These are phyloP conservation scores for Gigaspora rosea DNA, from an alignment of 192 early-diverging fungal species.

Conservation along the genomic window DNA sequence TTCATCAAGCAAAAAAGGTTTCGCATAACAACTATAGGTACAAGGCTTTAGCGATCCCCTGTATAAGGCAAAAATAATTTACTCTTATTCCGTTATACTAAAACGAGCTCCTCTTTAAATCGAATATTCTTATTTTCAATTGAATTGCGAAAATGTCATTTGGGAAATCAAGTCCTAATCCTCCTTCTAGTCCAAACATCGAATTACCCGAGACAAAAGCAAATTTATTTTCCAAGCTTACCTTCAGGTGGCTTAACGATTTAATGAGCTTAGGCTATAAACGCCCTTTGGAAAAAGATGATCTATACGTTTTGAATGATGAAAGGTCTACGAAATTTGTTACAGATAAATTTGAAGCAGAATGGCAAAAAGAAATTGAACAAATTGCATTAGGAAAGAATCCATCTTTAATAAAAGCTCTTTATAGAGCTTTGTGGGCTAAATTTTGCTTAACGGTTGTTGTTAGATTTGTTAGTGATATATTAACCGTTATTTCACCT, in stretches of 20 bases:
- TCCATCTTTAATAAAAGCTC: slow-evolving; percentile 43
- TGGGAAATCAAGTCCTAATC: neutral
- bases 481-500: slow-evolving; percentile 36
- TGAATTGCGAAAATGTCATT: too few species aligned
- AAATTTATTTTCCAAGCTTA: slow-evolving; percentile 57
- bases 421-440: slow-evolving; percentile 42
- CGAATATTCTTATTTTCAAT: too few species aligned
- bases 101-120: too few species aligned
- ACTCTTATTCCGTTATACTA: too few species aligned
- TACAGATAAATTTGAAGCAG: slow-evolving; percentile 32
- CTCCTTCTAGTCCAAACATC: neutral
- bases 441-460: slow-evolving; percentile 47
- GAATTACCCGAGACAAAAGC: slow-evolving; percentile 55
- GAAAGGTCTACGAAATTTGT: slow-evolving; percentile 36
- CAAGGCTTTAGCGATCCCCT: too few species aligned
- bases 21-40: too few species aligned
- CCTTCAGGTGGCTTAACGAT: slow-evolving; percentile 65
- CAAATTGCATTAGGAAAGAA: slow-evolving; percentile 30
- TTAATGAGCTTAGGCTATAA: slow-evolving; percentile 65
- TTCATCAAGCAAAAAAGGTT: too few species aligned
- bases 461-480: slow-evolving; percentile 42
- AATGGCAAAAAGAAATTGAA: slow-evolving; percentile 39
- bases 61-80: too few species aligned
- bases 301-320: slow-evolving; percentile 55
- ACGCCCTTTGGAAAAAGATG: slow-evolving; percentile 62